phyloP scores from a whole-genome alignment of 306 rosid species.

The Acacia melanoxylon region DNA sequence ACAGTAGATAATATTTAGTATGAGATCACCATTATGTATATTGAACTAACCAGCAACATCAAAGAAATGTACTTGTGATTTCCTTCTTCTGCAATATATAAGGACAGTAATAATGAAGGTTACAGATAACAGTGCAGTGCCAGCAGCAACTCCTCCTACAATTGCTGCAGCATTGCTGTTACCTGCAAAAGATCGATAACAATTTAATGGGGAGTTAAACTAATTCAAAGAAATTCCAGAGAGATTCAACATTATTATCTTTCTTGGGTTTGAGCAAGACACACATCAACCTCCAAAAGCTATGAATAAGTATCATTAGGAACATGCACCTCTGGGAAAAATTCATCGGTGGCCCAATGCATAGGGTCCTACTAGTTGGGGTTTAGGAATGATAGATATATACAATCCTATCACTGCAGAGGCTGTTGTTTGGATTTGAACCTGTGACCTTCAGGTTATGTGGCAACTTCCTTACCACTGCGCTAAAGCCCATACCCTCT shows the following conservation, averaged over 20 bases:
- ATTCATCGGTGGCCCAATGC: no score
- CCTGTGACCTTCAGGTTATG: no score
- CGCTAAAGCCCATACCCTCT: no score
- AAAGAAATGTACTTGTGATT: conserved; percentile 56
- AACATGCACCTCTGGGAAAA: no score
- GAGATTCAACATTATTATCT: not conserved
- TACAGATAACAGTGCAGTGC: conserved; percentile 62
- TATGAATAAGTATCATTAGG: not conserved
- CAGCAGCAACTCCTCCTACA: conserved; percentile 77
- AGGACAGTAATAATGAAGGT: conserved; percentile 58
- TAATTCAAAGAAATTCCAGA: not conserved
- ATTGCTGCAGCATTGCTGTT: conserved; percentile 47
- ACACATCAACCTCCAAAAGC: not conserved
- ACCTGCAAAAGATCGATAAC: conserved; percentile 31
- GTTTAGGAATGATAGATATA: no score
- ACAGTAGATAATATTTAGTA: not conserved
- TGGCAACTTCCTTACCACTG: no score
- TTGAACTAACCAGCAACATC: conserved; percentile 68
- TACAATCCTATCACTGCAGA: no score
- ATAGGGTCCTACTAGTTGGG: no score
- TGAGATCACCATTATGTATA: not conserved
- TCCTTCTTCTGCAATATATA: conserved; percentile 53
- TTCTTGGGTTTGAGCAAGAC: not conserved
- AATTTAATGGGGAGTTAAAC: not conserved
- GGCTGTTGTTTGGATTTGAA: no score